A percentile compares a stretch with the other conserved stretches of the same genome.
phyloP scores from a whole-genome alignment of 331 rosid genomes.

The Spiraea crenata region DNA sequence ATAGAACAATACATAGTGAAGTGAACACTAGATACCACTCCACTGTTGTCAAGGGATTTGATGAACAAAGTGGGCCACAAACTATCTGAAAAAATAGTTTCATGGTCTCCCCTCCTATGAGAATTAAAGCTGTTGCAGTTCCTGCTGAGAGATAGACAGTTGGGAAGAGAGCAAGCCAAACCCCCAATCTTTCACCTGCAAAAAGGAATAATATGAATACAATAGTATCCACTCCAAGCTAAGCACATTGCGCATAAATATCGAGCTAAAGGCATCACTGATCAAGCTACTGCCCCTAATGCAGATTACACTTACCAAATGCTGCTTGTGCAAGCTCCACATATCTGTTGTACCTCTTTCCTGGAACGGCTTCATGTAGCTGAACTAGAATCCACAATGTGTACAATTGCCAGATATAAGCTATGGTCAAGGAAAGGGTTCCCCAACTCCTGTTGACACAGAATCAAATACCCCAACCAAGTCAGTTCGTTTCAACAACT shows the following conservation, averaged over 20 bases:
- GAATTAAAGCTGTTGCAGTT: constrained; percentile 95
- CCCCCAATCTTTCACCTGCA: constrained; percentile 93
- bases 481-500: constrained; percentile 1
- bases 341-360: constrained; percentile 95
- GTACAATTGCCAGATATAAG: constrained; percentile 93
- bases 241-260: background rate
- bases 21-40: constrained; percentile 99
- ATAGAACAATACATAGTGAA: constrained; percentile 81
- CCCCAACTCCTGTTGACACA: constrained; percentile 87
- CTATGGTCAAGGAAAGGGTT: constrained; percentile 80
- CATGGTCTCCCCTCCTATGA: constrained; percentile 97
- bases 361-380: constrained; percentile 98
- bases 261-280: background rate
- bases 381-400: constrained; percentile 95
- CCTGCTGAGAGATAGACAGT: constrained; percentile 94
- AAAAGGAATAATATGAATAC: constrained; percentile 16
- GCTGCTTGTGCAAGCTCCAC: constrained; percentile 98
- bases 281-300: too few species aligned
- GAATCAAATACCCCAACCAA: constrained; percentile 17
- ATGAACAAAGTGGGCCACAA: constrained; percentile 83
- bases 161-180: constrained; percentile 97
- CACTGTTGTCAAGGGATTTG: constrained; percentile 87
- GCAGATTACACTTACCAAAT: constrained; percentile 58
- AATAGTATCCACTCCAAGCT: background rate
- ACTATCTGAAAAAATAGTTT: constrained; percentile 93